Conservation (phyloP, 768 basidiomycete genomes). For the Auriscalpium microsporum region DNA sequence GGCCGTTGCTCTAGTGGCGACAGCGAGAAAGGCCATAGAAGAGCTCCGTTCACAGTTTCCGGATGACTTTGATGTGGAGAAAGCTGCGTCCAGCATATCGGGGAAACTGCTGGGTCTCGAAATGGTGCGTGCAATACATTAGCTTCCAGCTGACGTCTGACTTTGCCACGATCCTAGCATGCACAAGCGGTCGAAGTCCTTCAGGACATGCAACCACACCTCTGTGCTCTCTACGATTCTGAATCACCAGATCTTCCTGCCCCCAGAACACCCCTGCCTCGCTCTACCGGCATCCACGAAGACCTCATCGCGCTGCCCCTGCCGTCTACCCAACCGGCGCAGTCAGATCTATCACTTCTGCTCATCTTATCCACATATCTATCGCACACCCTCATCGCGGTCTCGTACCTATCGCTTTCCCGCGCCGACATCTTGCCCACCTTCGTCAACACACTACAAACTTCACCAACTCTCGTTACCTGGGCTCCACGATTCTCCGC, state of each 20-base stretch:
- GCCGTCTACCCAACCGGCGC: constrained; percentile 24
- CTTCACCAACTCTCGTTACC: constrained; percentile 32
- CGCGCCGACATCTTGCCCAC: constrained; percentile 8
- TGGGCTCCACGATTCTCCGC: constrained; percentile 42
- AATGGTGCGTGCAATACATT: constrained; percentile 43
- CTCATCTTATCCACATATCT: constrained; percentile 56
- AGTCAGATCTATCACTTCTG: constrained; percentile 28
- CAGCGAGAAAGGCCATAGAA: constrained; percentile 37
- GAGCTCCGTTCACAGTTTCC: constrained; percentile 38
- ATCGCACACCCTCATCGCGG: constrained; percentile 40
- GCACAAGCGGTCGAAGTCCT: constrained; percentile 41
- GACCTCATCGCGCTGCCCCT: constrained; percentile 37
- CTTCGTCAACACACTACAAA: constrained; percentile 26
- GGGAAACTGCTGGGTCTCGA: constrained; percentile 63
- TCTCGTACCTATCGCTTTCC: constrained; percentile 21
- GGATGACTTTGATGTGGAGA: constrained; percentile 57
- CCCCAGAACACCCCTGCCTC: not conserved
- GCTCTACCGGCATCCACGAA: constrained; percentile 7
- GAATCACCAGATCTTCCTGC: not conserved
- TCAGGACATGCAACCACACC: constrained; percentile 35
- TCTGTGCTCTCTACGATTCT: constrained; percentile 26
- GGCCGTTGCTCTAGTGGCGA: constrained; percentile 23
- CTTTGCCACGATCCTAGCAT: constrained; percentile 31
- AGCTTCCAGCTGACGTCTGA: too few relatives aligned
- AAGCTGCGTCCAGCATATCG: constrained; percentile 58